A percentile compares a stretch with the other conserved stretches of the same genome.
phyloP scores from a whole-genome alignment of 2,329 filamentous ascomycete species.

The Davidsoniella virescens region DNA sequence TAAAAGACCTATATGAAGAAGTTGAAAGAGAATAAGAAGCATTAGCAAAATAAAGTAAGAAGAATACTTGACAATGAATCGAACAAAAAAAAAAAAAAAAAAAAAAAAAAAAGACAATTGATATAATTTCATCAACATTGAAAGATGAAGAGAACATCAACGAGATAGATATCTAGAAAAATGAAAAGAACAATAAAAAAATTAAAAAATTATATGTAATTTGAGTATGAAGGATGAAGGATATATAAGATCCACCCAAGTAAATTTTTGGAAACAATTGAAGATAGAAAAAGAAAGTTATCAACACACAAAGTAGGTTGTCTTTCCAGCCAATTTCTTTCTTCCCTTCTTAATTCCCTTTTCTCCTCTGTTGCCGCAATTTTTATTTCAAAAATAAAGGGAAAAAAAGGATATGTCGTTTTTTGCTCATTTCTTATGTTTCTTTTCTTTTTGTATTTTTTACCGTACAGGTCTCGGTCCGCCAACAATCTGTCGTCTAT shows the following conservation, averaged over 20 bases:
- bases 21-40: background rate
- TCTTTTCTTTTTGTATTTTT: background rate
- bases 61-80: too few species aligned
- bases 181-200: background rate
- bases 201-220: background rate
- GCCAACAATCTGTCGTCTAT: constrained; percentile 63
- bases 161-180: background rate
- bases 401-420: background rate
- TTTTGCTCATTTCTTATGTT: background rate
- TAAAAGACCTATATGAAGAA: background rate
- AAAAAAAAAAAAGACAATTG: too few species aligned
- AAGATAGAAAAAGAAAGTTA: background rate
- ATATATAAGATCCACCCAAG: background rate
- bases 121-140: too few species aligned
- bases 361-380: background rate
- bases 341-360: background rate
- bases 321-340: too few species aligned
- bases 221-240: background rate
- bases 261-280: background rate
- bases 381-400: too few species aligned
- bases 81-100: too few species aligned
- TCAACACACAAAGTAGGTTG: too few species aligned
- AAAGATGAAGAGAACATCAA: background rate
- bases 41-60: background rate
- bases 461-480: constrained; percentile 37